Base-by-base conservation (phyloP, 495 filamentous ascomycete genomes). In the Acidomyces sp. region DNA sequence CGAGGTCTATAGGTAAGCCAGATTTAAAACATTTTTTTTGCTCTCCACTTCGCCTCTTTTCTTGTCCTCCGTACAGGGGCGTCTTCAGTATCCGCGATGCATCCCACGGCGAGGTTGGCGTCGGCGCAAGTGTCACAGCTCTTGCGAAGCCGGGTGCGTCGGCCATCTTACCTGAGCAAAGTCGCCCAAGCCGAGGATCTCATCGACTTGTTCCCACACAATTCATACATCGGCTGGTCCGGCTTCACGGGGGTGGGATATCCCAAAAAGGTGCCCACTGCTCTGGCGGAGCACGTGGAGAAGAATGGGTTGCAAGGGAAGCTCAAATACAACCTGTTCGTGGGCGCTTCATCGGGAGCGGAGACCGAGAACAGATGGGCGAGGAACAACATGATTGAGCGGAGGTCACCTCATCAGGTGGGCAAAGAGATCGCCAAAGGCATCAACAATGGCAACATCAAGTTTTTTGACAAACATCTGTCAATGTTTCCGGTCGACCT, bases 341-440 rank as follows among this genome's bases (percentile, higher is more conserved):
- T 93, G 11, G 85, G 85, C 28, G 85, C 85, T 16, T 87, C 82
- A 1, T 83, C 82, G 18, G 85, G 85, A 9, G 81, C 85, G 16
- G 85, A 93, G 60, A 92, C 86, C 0, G 85, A 93, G 65, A 87
- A 87, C 59, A 71, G 85, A 46, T 93, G 85, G 85, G 85, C 85
- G 4, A 58, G 59, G 2, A 57, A 86, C 32, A 77, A 92, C 60
- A 93, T 93, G 85, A 92, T 92, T 51, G 79, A 85, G 65, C 72
- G 85, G 33, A 72, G 85, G 4, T 69, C 70, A 46, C 85, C 85
- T 32, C 85, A 93, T 60, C 85, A 93, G 54, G 85, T 93, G 47
- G 85, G 85, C 52, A 93, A 93, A 65, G 71, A 80, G 42, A 93
- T 93, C 43, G 70, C 84, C 34, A 88, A 84, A 65, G 85, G 85